Evolutionary conservation across 345 rosid genomes (phyloP).

Genomic region (Tarenaya hassleriana): DNA sequence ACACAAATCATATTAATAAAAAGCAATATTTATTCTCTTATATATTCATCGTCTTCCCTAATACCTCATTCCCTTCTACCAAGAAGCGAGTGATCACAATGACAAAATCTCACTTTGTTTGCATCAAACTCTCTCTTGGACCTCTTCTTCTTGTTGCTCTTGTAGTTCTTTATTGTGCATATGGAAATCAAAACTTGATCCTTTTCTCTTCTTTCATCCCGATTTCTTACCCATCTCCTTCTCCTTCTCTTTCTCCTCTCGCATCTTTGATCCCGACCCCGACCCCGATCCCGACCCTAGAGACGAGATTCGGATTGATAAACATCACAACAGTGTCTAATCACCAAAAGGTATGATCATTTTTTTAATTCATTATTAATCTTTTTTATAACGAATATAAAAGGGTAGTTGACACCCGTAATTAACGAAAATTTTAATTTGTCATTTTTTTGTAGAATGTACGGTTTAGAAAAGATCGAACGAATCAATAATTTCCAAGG

Average conservation of each 20-base stretch:
- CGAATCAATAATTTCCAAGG: too few relatives aligned
- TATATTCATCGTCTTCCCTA: too few relatives aligned
- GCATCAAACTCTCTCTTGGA: constrained; percentile 19
- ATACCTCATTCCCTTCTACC: neutral
- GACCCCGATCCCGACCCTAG: too few relatives aligned
- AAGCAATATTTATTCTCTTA: too few relatives aligned
- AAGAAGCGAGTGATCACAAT: neutral
- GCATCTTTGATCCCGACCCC: neutral
- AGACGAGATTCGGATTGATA: neutral
- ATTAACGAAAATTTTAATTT: too few relatives aligned
- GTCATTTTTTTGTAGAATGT: too few relatives aligned
- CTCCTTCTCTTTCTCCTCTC: constrained; percentile 21
- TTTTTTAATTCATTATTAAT: too few relatives aligned
- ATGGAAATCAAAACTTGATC: constrained; percentile 11
- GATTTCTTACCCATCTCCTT: constrained; percentile 8
- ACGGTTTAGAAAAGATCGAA: too few relatives aligned
- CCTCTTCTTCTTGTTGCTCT: constrained; percentile 10
- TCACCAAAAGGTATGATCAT: constrained; percentile 8
- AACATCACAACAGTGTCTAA: constrained; percentile 11
- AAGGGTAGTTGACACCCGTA: too few relatives aligned
- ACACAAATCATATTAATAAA: too few relatives aligned
- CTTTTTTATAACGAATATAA: too few relatives aligned
- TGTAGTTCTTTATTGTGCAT: constrained; percentile 5
- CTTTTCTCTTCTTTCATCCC: constrained; percentile 15
- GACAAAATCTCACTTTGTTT: constrained; percentile 7